Base-by-base conservation (phyloP, 768 basidiomycete genomes). In the Tubosaeta sp. region DNA sequence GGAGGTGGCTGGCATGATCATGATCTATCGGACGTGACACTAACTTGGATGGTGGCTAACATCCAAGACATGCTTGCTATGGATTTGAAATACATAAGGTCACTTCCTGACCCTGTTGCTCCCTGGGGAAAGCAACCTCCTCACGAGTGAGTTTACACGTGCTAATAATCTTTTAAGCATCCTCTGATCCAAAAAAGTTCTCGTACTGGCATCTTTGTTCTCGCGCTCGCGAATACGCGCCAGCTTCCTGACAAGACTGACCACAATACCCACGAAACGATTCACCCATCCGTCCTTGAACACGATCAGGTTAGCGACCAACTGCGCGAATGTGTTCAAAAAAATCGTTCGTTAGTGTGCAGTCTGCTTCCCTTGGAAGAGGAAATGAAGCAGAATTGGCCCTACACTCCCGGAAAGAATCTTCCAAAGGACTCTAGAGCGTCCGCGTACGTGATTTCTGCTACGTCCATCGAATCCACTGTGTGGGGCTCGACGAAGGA, bases 1-100 rank as follows among this genome's bases (percentile, higher is more conserved):
- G 86, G 86, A 14, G 87, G 87, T 24, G 86, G 87, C 34, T 88
- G 80, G 65, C 61, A 73, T 25, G 72, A 79, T 39, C 86, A 86
- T 62, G 87, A 89, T 57, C 64, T 89, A 25, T 75, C 86, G 0
- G 84, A 87, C 59, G 39, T 87, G 22, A 76, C 81, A 13, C 68
- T 89, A 44, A 66, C 68, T 38, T 85, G 83, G 84, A 84, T 86
- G 81, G 74, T 73, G 47, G 77, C 82, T 4, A 77, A 85, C 53
- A 66, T 87, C 27, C 72, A 68, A 31, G 71, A 77, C 41, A 76
- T 81, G 13, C 64, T 88, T 29, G 78, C 78, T 3, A 60, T 87
- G 46, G 82, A 89, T 59, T 56, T 72, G 29, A 55, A 67, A 10
- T 87, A 89, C 54, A 53, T 86, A 8, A 61, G 60, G 35, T 70